Evolutionary conservation across 768 basidiomycete genomes (phyloP).

Genomic region (Neoboletus magnificus): DNA sequence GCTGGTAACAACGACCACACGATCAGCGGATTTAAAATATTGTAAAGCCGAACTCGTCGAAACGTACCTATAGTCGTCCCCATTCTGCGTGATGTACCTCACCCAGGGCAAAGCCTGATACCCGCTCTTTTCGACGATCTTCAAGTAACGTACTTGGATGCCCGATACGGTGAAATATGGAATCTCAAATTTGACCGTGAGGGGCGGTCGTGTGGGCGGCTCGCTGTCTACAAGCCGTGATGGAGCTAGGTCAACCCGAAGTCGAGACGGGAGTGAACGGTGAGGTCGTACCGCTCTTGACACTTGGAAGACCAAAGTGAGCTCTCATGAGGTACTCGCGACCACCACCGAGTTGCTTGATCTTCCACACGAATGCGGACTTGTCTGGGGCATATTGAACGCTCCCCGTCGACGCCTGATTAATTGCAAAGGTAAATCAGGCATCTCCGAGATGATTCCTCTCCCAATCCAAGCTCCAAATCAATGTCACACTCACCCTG

Average conservation of each 20-base stretch:
- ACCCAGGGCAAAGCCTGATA: slow-evolving; percentile 98
- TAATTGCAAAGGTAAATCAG: not conserved
- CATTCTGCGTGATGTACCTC: slow-evolving; percentile 88
- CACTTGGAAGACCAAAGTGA: slow-evolving; percentile 94
- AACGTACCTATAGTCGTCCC: slow-evolving; percentile 82
- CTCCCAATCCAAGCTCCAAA: not conserved
- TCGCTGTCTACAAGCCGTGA: slow-evolving; percentile 62
- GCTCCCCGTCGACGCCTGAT: slow-evolving; percentile 86
- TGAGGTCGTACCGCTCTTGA: slow-evolving; percentile 69
- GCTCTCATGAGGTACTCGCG: slow-evolving; percentile 98
- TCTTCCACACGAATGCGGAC: slow-evolving; percentile 98
- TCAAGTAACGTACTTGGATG: slow-evolving; percentile 96
- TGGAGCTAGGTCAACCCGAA: slow-evolving; percentile 25
- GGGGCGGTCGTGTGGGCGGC: slow-evolving; percentile 74
- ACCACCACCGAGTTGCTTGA: slow-evolving; percentile 94
- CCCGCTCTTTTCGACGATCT: slow-evolving; percentile 98
- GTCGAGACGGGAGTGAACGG: not conserved
- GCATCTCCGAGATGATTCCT: not conserved
- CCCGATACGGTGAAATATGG: slow-evolving; percentile 98
- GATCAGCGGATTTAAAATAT: not conserved
- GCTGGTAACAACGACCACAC: slow-evolving; percentile 21
- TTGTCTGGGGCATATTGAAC: slow-evolving; percentile 98
- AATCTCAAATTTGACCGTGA: slow-evolving; percentile 97
- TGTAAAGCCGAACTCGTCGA: not conserved
- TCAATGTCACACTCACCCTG: slow-evolving; percentile 49